Conservation (phyloP, 2,329 filamentous ascomycete species). For the Gyromitra esculenta region DNA sequence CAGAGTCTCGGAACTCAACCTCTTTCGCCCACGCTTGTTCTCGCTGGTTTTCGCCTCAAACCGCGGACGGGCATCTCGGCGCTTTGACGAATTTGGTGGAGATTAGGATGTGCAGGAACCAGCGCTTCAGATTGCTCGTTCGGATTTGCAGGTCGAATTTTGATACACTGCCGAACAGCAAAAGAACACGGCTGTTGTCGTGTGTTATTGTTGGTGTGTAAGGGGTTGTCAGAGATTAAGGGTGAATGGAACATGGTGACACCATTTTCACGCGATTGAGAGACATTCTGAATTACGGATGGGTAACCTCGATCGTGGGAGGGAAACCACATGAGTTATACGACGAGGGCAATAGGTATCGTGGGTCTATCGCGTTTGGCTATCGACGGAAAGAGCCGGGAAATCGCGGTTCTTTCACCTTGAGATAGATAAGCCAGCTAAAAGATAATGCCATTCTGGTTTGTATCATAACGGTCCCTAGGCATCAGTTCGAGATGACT, state of each 20-base stretch:
- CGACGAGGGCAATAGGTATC: background rate
- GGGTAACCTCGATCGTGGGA: background rate
- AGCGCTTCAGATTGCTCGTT: slow-evolving; percentile 34
- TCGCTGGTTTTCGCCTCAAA: slow-evolving; percentile 1
- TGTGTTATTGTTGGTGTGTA: slow-evolving; percentile 29
- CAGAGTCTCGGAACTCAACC: slow-evolving; percentile 30
- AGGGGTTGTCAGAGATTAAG: slow-evolving; percentile 30
- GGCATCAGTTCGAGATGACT: background rate
- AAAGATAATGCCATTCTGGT: background rate
- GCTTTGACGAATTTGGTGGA: slow-evolving; percentile 37
- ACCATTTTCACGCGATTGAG: slow-evolving; percentile 18
- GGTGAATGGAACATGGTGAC: slow-evolving; percentile 6
- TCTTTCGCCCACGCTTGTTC: slow-evolving; percentile 22
- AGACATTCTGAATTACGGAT: slow-evolving; percentile 24
- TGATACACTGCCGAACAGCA: slow-evolving; percentile 25
- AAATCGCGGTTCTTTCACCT: background rate
- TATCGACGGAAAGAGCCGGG: slow-evolving; percentile 7
- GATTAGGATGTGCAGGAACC: slow-evolving; percentile 37
- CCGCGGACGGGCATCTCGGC: slow-evolving; percentile 21
- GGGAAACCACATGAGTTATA: background rate
- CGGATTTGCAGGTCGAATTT: slow-evolving; percentile 12
- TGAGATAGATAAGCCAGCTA: slow-evolving; percentile 14
- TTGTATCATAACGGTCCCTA: background rate
- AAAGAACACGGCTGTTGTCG: slow-evolving; percentile 8
- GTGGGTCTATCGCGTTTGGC: background rate